phyloP scores from a whole-genome alignment of 805 yeast genomes.

The Candida chilensis region DNA sequence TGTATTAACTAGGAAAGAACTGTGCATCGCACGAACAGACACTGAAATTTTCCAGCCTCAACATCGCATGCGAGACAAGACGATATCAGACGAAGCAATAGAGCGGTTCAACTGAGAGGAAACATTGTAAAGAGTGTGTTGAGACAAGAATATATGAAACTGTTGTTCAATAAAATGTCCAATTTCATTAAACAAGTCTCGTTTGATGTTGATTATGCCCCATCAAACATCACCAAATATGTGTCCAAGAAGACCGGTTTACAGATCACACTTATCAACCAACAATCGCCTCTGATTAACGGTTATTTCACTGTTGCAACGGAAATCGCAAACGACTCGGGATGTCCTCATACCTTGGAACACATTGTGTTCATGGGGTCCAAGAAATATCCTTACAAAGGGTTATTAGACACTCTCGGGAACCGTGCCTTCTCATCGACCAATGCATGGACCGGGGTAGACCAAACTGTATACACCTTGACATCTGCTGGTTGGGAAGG shows the following conservation, averaged over 20 bases:
- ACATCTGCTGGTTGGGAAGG: constrained; percentile 97
- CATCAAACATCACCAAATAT: constrained; percentile 67
- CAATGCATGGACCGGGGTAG: constrained; percentile 96
- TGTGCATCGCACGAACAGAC: no score
- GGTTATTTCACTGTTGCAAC: constrained; percentile 97
- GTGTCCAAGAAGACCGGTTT: constrained; percentile 72
- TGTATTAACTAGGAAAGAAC: no score
- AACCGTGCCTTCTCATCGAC: constrained; percentile 78
- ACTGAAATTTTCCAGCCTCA: no score
- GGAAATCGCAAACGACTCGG: constrained; percentile 79
- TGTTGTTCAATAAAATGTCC: no score
- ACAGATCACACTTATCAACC: constrained; percentile 66
- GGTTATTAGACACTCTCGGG: constrained; percentile 80
- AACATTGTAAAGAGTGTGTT: no score
- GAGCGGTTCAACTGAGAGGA: no score
- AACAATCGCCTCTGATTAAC: constrained; percentile 78
- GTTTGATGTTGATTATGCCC: constrained; percentile 70
- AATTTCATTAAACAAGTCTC: constrained; percentile 23
- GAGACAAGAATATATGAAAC: no score
- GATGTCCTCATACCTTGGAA: constrained; percentile 93
- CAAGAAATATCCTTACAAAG: constrained; percentile 80
- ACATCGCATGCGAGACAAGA: no score
- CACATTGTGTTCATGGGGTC: constrained; percentile 95
- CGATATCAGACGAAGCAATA: no score
- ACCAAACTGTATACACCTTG: constrained; percentile 89